Evolutionary conservation across 1,139 yeast genomes (phyloP).

Genomic region (Trichomonascaceae sp.): DNA sequence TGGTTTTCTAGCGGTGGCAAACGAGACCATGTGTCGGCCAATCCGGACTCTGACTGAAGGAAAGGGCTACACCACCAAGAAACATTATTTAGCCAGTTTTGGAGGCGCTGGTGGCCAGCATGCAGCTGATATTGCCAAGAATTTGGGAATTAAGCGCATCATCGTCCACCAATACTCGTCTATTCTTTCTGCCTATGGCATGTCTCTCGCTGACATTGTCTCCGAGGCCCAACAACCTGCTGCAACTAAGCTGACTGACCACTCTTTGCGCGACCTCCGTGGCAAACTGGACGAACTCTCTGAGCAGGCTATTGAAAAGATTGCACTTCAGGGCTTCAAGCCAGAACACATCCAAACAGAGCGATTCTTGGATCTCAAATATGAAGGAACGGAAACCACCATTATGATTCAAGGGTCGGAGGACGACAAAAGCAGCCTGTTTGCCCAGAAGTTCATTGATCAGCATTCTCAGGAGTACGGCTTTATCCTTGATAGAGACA

Average conservation of each 20-base stretch:
- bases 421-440: constrained; percentile 3
- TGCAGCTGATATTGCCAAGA: constrained; percentile 35
- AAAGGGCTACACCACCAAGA: constrained; percentile 32
- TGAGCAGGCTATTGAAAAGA: constrained; percentile 24
- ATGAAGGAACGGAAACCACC: constrained; percentile 79
- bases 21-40: constrained; percentile 40
- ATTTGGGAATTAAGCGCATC: constrained; percentile 31
- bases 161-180: constrained; percentile 38
- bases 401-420: constrained; percentile 45
- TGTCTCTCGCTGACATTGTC: constrained; percentile 40
- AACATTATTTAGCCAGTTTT: constrained; percentile 35
- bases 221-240: constrained; percentile 50
- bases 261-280: constrained; percentile 21
- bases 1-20: constrained; percentile 39
- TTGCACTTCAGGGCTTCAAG: constrained; percentile 36
- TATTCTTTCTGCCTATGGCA: constrained; percentile 39
- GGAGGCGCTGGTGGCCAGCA: constrained; percentile 49
- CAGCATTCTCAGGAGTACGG: constrained; percentile 60
- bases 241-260: constrained; percentile 23
- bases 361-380: constrained; percentile 61
- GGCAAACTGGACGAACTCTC: constrained; percentile 28
- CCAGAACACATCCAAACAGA: constrained; percentile 34
- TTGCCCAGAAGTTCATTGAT: constrained; percentile 29
- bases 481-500: constrained; percentile 45
- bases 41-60: constrained; percentile 39